Percentiles rank a stretch among this genome's conserved stretches.
These are phyloP conservation scores for Linnemannia zychae DNA, from an alignment of 192 early-diverging fungal genomes.

Conservation along the genomic window DNA sequence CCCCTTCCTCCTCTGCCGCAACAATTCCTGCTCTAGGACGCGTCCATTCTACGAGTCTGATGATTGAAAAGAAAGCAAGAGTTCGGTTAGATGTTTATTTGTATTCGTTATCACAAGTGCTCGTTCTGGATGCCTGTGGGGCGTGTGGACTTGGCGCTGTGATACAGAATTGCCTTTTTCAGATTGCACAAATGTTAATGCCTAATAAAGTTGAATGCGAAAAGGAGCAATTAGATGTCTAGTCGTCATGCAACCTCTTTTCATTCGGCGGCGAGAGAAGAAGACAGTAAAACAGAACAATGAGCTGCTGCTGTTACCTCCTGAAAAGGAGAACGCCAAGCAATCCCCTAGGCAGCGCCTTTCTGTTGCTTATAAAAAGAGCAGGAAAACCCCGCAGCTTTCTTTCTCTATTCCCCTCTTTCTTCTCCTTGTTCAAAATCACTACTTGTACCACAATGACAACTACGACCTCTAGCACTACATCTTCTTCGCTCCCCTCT, in stretches of 20 bases:
- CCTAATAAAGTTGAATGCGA: not conserved
- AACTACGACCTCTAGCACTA: not conserved
- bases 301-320: not conserved
- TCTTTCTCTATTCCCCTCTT: not conserved
- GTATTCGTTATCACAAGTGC: too few species aligned
- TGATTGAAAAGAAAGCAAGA: too few species aligned
- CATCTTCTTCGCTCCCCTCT: not conserved
- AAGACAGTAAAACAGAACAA: not conserved
- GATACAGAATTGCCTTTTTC: not conserved
- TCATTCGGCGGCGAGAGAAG: not conserved
- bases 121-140: too few species aligned
- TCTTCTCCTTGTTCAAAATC: not conserved
- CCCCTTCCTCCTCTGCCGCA: too few species aligned
- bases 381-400: not conserved
- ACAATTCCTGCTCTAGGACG: too few species aligned
- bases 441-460: not conserved
- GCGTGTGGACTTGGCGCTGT: not conserved
- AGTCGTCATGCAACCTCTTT: not conserved
- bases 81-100: too few species aligned
- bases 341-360: not conserved
- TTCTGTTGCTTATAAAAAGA: not conserved
- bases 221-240: not conserved
- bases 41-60: too few species aligned
- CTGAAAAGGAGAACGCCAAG: constrained; percentile 5
- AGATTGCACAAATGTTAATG: not conserved